phyloP scores from a whole-genome alignment of 192 early-diverging fungal species.

The Phycomyces nitens region DNA sequence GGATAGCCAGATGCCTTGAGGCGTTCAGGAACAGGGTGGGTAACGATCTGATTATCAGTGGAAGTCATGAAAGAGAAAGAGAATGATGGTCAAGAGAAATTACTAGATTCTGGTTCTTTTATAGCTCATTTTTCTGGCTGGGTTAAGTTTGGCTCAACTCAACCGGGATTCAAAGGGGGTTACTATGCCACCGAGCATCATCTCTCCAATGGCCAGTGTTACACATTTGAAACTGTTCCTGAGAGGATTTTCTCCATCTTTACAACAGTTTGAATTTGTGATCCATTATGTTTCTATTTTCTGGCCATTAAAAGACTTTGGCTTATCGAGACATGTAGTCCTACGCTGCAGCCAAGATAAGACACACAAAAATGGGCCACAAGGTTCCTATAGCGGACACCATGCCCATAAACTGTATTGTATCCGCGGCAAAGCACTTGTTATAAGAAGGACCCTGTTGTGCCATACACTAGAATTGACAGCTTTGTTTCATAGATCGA shows the following conservation, averaged over 20 bases:
- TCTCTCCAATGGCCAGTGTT: too few species aligned
- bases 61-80: slow-evolving; percentile 12
- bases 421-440: slow-evolving; percentile 9
- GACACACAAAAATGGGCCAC: too few species aligned
- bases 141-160: background rate
- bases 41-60: slow-evolving; percentile 1
- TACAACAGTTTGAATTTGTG: too few species aligned
- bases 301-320: too few species aligned
- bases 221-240: too few species aligned
- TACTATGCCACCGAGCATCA: too few species aligned
- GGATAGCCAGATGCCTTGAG: slow-evolving; percentile 51
- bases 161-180: too few species aligned
- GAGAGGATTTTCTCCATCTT: too few species aligned
- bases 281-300: too few species aligned
- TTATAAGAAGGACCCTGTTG: slow-evolving; percentile 15
- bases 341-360: too few species aligned
- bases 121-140: background rate
- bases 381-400: background rate
- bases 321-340: too few species aligned
- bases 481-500: background rate
- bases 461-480: background rate
- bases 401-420: slow-evolving; percentile 16
- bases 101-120: background rate
- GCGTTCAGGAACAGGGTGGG: slow-evolving; percentile 59
- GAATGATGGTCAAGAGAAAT: slow-evolving; percentile 1